Evolutionary conservation across 805 yeast species (phyloP).

Genomic region (Suhomyces sp.): DNA sequence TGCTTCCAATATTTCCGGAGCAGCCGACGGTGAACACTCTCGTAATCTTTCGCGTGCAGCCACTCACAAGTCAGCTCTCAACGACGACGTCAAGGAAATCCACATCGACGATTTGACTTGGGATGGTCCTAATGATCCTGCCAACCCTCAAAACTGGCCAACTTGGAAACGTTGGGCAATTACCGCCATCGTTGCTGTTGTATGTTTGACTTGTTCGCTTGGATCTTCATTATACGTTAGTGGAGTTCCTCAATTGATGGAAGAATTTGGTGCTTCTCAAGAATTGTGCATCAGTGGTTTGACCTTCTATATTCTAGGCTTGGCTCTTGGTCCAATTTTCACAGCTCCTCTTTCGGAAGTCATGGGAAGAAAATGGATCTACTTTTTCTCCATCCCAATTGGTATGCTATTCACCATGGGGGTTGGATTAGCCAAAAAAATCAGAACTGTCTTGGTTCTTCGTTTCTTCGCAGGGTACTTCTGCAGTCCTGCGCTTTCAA

Average conservation of each 20-base stretch:
- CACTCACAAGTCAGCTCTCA: too few relatives aligned
- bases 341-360: constrained; percentile 74
- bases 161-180: constrained; percentile 59
- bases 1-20: constrained; percentile 18
- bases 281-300: constrained; percentile 66
- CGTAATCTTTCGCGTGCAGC: neutral
- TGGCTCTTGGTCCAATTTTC: constrained; percentile 67
- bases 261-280: constrained; percentile 51
- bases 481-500: constrained; percentile 80
- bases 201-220: constrained; percentile 69
- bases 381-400: constrained; percentile 56
- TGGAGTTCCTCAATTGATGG: constrained; percentile 56
- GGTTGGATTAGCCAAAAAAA: constrained; percentile 62
- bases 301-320: constrained; percentile 68
- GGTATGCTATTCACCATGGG: constrained; percentile 76
- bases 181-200: constrained; percentile 62
- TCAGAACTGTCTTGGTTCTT: constrained; percentile 60
- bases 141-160: constrained; percentile 71
- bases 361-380: constrained; percentile 65
- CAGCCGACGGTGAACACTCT: constrained; percentile 15
- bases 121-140: constrained; percentile 64
- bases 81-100: constrained; percentile 7
- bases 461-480: constrained; percentile 74
- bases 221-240: constrained; percentile 74
- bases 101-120: constrained; percentile 39